Percentiles rank a stretch among this genome's conserved stretches.
Evolutionary conservation across 2,329 filamentous ascomycete genomes (phyloP).

Genomic region (Cercospora berteroae): DNA sequence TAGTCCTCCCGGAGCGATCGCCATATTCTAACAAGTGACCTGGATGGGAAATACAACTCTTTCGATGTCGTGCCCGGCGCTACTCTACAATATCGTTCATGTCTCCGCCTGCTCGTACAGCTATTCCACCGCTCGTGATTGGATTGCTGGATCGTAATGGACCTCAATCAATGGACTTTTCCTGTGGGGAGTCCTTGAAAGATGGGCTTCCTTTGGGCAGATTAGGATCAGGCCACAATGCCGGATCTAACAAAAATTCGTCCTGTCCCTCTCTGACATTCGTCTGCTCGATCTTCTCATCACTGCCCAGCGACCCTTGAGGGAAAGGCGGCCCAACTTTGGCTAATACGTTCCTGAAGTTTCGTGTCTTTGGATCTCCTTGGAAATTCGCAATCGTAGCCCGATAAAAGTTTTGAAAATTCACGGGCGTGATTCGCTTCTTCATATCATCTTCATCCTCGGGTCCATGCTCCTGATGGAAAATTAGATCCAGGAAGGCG

Average conservation of each 20-base stretch:
- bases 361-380: background rate
- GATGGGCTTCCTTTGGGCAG: background rate
- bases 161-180: background rate
- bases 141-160: background rate
- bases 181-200: background rate
- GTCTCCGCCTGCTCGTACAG: background rate
- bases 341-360: background rate
- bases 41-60: background rate
- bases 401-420: background rate
- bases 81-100: background rate
- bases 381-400: background rate
- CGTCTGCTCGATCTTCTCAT: background rate
- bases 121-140: background rate
- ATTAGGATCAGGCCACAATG: background rate
- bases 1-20: slow-evolving; percentile 40
- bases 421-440: background rate
- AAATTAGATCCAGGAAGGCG: background rate
- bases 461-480: background rate
- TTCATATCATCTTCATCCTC: background rate
- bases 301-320: background rate
- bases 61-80: background rate
- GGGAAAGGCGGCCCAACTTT: background rate
- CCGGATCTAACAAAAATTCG: background rate
- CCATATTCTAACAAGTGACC: slow-evolving; percentile 31
- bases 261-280: background rate